Evolutionary conservation across 495 filamentous ascomycete genomes (phyloP), one percentile per base, ranked within the genome.

Genomic region (Lasiosphaeria hispida): DNA sequence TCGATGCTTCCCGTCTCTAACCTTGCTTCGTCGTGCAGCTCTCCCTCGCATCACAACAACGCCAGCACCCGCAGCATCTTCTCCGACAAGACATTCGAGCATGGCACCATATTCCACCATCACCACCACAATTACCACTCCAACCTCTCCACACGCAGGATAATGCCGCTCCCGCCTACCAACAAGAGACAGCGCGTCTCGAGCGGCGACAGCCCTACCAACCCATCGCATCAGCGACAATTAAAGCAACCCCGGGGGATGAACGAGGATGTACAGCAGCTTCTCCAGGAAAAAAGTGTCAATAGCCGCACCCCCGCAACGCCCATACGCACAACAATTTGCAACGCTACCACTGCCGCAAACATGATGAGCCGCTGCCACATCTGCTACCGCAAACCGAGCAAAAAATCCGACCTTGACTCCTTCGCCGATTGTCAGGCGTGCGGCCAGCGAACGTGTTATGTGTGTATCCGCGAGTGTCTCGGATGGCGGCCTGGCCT

Each of bases 341-440:
- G 30, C 57, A 11, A 17, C 41, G 18, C 58, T 8, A 36, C 55
- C 42, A 36, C 59, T n/a, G 17, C 64, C 2, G 39, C 65, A 1
- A 47, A 64, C 0, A 55, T 68, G 1, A 71, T 77, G 48, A 72
- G 54, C 52, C 72, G 75, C 11, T 80, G 77, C 58, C 75, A 80
- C 66, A 75, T 80, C 55, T 80, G 77, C 66, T 72, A 64, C 59
- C 73, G 76, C 33, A 73, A 74, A 40, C 77, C 77, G 0, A 74
- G 62, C 58, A 78, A 73, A 67, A 79, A 75, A 52, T 69, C 73
- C 38, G 75, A 80, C 58, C 73, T 79, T 39, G 76, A 80, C 57
- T 73, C 69, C 34, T 80, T 74, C 53, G 71, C 74, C 42, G 69
- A 78, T 55, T 80, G 77, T 53, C 65, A 71, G 52, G 76, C 72